Conservation (phyloP, 768 basidiomycete genomes). For the Auriscalpium microsporum region DNA sequence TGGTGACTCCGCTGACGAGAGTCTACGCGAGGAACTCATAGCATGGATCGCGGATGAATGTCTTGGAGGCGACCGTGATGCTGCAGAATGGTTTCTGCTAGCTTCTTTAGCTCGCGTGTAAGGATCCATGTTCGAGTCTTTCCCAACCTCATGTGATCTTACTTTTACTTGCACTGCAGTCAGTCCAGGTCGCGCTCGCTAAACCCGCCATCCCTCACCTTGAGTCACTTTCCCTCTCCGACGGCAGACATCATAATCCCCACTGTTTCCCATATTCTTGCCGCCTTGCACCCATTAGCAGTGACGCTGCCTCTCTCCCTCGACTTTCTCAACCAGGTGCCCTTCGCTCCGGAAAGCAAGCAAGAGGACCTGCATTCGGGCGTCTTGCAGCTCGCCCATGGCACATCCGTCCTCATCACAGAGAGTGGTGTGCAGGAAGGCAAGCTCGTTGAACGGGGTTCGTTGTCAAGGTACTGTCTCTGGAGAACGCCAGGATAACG, state of each 20-base stretch:
- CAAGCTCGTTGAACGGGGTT: constrained; percentile 43
- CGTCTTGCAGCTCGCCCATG: constrained; percentile 60
- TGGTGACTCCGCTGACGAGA: constrained; percentile 13
- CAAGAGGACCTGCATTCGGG: constrained; percentile 71
- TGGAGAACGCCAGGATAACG: neutral
- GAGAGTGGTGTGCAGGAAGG: constrained; percentile 68
- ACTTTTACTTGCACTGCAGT: constrained; percentile 28
- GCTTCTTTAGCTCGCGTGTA: constrained; percentile 55
- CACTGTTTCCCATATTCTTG: constrained; percentile 44
- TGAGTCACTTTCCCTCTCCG: constrained; percentile 54
- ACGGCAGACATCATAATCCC: constrained; percentile 23
- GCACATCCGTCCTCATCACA: constrained; percentile 51
- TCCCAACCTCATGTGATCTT: neutral
- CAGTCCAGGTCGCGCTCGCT: constrained; percentile 61
- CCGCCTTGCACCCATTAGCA: constrained; percentile 50
- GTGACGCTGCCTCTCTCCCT: constrained; percentile 54
- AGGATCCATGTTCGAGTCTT: constrained; percentile 18
- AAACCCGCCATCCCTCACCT: constrained; percentile 55
- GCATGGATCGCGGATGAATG: constrained; percentile 66
- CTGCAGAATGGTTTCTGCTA: constrained; percentile 71
- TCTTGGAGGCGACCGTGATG: constrained; percentile 56
- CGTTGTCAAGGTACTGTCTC: neutral
- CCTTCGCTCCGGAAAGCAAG: constrained; percentile 57
- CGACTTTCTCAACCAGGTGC: constrained; percentile 45
- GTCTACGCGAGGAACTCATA: constrained; percentile 46